Evolutionary conservation across 164 flowering plant genomes (phyloP), one percentile per base, ranked within the genome.

Genomic region (Cinnamomum chago): DNA sequence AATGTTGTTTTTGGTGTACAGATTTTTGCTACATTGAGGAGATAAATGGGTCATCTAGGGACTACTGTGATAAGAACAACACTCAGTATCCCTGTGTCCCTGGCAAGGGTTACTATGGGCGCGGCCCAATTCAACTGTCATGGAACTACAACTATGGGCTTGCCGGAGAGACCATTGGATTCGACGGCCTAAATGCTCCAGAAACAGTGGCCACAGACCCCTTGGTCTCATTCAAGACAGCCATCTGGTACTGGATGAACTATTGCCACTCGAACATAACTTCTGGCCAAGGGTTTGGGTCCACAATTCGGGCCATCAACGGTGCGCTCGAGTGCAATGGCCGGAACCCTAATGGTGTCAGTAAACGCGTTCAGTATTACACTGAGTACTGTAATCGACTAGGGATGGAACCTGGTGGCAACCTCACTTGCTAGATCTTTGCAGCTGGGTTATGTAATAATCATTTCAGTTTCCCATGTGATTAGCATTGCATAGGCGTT

Each of bases 91-190:
- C 86, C 7, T 89, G 92, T 76, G 77, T 28, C 20, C 55, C 86
- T 3, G 75, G 75, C 40, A 86, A 85, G 74, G 66, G 71, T 0
- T 89, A 89, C 83, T 84, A 73, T 70, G 91, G 89, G 13, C 84
- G 92, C 2, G 93, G 95, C 47, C 92, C 92, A 1, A 66, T 91
- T 50, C 95, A 89, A 50, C 72, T 91, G 28, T 78, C 90, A 10
- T 89, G 92, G 93, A 91, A 91, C 73, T 91, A 62, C 85, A 91
- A 91, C 82, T 91, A 91, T 69, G 92, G 93, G 0, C 76, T 90
- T 0, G 92, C 91, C 0, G 93, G 92, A 67, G 50, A 79, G 0
- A 74, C 77, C 81, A 77, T 85, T 25, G 83, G 85, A 0, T 86
- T 90, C 72, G 88, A 89, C 50, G 88, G 89, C 0, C 76, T 90